phyloP scores from a whole-genome alignment of 2,329 filamentous ascomycete species.

The Fusarium mundagurra region DNA sequence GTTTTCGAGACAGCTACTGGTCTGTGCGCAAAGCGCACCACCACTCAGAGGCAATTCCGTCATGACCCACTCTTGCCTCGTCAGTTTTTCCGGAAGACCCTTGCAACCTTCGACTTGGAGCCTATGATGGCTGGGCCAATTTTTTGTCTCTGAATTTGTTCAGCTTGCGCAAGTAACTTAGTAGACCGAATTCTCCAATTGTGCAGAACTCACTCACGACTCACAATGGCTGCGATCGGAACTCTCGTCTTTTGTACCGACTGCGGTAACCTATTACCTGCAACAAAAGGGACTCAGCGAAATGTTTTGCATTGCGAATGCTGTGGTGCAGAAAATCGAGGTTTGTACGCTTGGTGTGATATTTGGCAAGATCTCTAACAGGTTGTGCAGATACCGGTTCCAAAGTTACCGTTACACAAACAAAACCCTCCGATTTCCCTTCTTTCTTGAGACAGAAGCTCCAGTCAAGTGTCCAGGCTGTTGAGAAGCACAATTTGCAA shows the following conservation, averaged over 20 bases:
- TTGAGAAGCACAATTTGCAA: conserved; percentile 80
- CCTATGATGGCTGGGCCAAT: conserved; percentile 39
- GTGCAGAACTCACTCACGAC: conserved; percentile 6
- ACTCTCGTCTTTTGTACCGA: conserved; percentile 92
- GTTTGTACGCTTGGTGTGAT: conserved; percentile 55
- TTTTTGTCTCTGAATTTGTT: conserved; percentile 43
- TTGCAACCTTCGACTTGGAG: conserved; percentile 12
- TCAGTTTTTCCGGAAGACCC: conserved; percentile 46
- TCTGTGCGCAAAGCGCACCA: conserved; percentile 28
- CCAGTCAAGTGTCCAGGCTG: conserved; percentile 82
- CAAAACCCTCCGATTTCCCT: conserved; percentile 91
- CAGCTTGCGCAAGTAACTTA: conserved; percentile 1
- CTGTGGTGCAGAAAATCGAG: conserved; percentile 86
- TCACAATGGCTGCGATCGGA: conserved; percentile 84
- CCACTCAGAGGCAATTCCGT: conserved; percentile 45
- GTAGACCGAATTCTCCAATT: conserved; percentile 7
- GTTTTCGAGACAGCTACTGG: conserved; percentile 27
- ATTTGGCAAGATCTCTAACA: conserved; percentile 23
- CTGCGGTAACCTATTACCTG: conserved; percentile 89
- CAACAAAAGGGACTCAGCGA: conserved; percentile 79
- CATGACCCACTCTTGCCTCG: conserved; percentile 31
- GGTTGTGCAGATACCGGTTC: conserved; percentile 71
- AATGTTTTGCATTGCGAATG: conserved; percentile 84
- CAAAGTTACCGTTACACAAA: conserved; percentile 80
- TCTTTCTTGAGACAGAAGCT: conserved; percentile 87